These are phyloP conservation scores for Rhodotorula diobovata DNA, from an alignment of 768 basidiomycete species.

Conservation along the genomic window DNA sequence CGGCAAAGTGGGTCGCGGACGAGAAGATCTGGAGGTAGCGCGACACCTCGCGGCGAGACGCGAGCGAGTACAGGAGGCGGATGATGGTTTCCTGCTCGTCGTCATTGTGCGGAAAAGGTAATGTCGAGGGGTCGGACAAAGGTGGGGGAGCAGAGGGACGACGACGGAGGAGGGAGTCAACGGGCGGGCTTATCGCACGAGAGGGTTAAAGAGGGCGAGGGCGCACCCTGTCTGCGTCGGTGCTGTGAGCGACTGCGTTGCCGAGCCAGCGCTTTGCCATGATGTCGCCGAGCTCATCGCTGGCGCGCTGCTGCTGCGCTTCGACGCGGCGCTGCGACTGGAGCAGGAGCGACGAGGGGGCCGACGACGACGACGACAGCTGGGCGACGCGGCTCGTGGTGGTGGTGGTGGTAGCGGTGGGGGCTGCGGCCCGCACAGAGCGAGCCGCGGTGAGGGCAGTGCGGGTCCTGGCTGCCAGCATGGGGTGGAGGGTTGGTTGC, in stretches of 20 bases:
- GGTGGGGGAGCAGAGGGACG: not conserved
- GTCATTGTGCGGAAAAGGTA: too few species aligned
- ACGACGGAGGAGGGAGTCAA: not conserved
- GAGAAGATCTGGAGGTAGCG: slow-evolving; percentile 97
- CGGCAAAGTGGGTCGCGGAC: slow-evolving; percentile 54
- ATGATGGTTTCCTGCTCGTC: slow-evolving; percentile 77
- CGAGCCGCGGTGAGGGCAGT: not conserved
- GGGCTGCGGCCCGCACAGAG: not conserved
- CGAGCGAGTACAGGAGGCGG: slow-evolving; percentile 90
- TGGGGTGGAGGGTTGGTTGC: not conserved
- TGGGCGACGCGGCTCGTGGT: not conserved
- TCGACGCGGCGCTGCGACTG: slow-evolving; percentile 33
- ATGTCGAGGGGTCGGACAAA: not conserved
- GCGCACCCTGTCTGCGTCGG: slow-evolving; percentile 36
- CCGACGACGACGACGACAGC: slow-evolving; percentile 10
- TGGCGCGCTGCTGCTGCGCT: slow-evolving; percentile 13
- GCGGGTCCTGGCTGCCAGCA: not conserved
- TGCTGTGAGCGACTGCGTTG: slow-evolving; percentile 22
- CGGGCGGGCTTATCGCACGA: not conserved
- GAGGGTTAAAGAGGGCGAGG: not conserved
- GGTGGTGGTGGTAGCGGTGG: not conserved
- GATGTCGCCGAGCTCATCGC: slow-evolving; percentile 37
- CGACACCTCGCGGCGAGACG: slow-evolving; percentile 94
- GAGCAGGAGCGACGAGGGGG: slow-evolving; percentile 22
- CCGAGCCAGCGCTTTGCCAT: slow-evolving; percentile 38